Evolutionary conservation across 495 filamentous ascomycete genomes (phyloP), one percentile per base, ranked within the genome.

Genomic region (Poronia punctata): DNA sequence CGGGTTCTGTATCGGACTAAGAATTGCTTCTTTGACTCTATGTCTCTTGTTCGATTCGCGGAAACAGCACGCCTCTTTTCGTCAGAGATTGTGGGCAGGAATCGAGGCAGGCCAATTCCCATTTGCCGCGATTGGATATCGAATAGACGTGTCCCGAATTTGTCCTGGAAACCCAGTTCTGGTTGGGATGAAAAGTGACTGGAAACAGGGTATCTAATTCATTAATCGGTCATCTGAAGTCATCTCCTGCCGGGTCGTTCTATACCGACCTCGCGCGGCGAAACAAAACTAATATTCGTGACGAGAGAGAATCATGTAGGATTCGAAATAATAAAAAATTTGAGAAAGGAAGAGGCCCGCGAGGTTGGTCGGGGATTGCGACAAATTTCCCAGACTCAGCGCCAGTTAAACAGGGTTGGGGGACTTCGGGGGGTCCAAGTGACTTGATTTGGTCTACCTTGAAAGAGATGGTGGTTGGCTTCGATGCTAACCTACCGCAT

Each of bases 351-450:
- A 35, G 42, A 17, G 34, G 42, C 34, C 42, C 11, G 26, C 42
- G 35, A 45, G 42, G 42, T 38, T 33, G 35, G 42, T 27, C n/a
- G 26, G 42, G 35, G 27, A 26, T 38, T 45, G 42, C 42, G 42
- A 45, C 42, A 45, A 45, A 25, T 45, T 45, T 45, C 42, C 38
- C 42, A 44, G 34, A 38, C 30, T 19, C 41, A 16, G 41, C 31
- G 24, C 33, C 33, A 37, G 22, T 14, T 23, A 16, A 12, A 15
- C 30, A 42, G n/a, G n/a, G n/a, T n/a, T n/a, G n/a, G n/a, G n/a
- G n/a, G n/a, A n/a, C n/a, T n/a, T n/a, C n/a, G n/a, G n/a, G n/a
- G n/a, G n/a, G n/a, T n/a, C n/a, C n/a, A n/a, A n/a, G n/a, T n/a
- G n/a, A n/a, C n/a, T n/a, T n/a, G n/a, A n/a, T n/a, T n/a, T n/a